These are phyloP conservation scores for Scheffersomyces segobiensis DNA, from an alignment of 1,139 yeast genomes.

Conservation along the genomic window DNA sequence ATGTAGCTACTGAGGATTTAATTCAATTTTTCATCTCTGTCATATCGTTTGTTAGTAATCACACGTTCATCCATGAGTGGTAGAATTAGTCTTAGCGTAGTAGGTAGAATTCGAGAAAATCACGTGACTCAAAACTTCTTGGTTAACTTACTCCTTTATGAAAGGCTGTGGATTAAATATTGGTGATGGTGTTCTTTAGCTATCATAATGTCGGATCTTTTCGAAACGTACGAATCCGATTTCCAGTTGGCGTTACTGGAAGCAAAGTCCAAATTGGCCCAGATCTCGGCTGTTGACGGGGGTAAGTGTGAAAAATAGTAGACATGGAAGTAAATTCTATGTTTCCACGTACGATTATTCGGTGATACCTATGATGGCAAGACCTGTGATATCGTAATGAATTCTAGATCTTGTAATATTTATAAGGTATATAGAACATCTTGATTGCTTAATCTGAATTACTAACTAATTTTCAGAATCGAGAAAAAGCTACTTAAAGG, in stretches of 20 bases:
- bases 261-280: conserved; percentile 63
- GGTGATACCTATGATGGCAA: not conserved
- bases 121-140: not conserved
- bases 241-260: conserved; percentile 72
- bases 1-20: not conserved
- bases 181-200: not conserved
- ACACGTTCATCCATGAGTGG: not conserved
- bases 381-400: not conserved
- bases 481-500: conserved; percentile 52
- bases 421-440: not conserved
- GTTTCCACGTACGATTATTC: too few relatives aligned
- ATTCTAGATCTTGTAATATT: not conserved
- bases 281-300: conserved; percentile 52
- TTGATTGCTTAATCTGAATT: not conserved
- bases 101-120: not conserved
- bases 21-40: not conserved
- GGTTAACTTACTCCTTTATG: not conserved
- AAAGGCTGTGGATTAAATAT: not conserved
- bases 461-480: conserved; percentile 25
- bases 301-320: conserved; percentile 38
- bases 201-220: conserved; percentile 54
- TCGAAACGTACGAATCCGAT: conserved; percentile 71
- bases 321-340: not conserved
- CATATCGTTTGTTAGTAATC: not conserved
- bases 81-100: not conserved